Percentiles rank a stretch among this genome's conserved stretches.
Conservation (phyloP, 2,329 filamentous ascomycete species). For the Colletotrichum eremochloae region DNA sequence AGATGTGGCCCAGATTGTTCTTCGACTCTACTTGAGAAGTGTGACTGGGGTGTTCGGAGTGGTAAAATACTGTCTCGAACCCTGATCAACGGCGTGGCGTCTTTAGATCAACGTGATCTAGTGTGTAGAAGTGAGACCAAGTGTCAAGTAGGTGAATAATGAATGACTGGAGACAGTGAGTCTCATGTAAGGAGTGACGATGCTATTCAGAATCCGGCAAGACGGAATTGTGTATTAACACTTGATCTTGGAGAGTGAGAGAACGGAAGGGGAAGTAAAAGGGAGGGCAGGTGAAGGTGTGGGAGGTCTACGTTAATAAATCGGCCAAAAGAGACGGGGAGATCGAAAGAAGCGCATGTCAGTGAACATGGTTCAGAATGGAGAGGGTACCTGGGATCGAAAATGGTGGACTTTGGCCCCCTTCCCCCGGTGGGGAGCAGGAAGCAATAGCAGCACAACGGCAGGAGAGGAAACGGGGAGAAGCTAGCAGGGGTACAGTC, state of each 20-base stretch:
- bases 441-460: conserved; percentile 8
- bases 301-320: conserved; percentile 34
- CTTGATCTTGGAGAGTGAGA: conserved; percentile 17
- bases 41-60: conserved; percentile 23
- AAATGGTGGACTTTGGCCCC: conserved; percentile 13
- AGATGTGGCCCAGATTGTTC: conserved; percentile 28
- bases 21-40: conserved; percentile 35
- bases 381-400: neutral
- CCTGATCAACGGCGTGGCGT: conserved; percentile 34
- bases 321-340: neutral
- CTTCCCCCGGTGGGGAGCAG: neutral
- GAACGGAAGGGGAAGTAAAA: neutral
- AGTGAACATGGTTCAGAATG: conserved; percentile 25
- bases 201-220: conserved; percentile 35
- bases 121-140: conserved; percentile 6
- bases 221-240: conserved; percentile 25
- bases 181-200: conserved; percentile 30
- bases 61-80: conserved; percentile 27
- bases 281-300: neutral
- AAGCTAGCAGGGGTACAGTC: neutral
- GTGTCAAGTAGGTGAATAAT: conserved; percentile 28
- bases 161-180: conserved; percentile 38
- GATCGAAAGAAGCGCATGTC: conserved; percentile 19
- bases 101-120: conserved; percentile 28
- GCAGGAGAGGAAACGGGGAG: neutral